Percentiles rank a stretch among this genome's conserved stretches.
phyloP scores from a whole-genome alignment of 116 monocot genomes.

The Cymodocea nodosa region DNA sequence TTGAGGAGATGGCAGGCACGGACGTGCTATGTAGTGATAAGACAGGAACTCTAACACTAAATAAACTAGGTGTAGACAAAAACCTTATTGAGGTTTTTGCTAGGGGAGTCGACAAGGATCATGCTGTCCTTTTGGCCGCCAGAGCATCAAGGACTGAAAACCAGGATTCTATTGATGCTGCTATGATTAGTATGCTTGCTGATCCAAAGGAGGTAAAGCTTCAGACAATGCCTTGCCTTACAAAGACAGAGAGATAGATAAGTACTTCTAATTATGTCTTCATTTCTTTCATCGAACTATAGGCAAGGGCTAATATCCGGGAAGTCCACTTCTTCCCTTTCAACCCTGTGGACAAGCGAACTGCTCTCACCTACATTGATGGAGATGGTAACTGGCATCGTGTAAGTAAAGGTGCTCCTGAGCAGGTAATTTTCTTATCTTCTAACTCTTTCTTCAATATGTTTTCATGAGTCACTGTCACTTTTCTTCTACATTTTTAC shows the following conservation, averaged over 20 bases:
- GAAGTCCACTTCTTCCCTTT: slow-evolving; percentile 22
- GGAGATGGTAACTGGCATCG: slow-evolving; percentile 40
- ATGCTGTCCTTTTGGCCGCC: slow-evolving; percentile 66
- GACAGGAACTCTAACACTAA: slow-evolving; percentile 69
- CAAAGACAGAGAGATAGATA: no score
- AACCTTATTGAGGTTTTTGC: slow-evolving; percentile 52
- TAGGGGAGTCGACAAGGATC: no score
- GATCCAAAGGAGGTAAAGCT: slow-evolving; percentile 90
- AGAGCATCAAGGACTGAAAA: slow-evolving; percentile 74
- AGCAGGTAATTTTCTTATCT: no score
- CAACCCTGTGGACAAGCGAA: slow-evolving; percentile 41
- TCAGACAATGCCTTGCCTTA: no score
- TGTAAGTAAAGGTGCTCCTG: slow-evolving; percentile 46
- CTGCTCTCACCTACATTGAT: slow-evolving; percentile 57
- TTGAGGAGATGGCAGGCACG: slow-evolving; percentile 89
- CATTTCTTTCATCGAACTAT: no score
- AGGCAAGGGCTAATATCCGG: slow-evolving; percentile 15
- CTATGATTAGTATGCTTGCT: slow-evolving; percentile 82
- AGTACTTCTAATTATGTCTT: no score
- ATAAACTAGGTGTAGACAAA: slow-evolving; percentile 65
- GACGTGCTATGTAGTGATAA: slow-evolving; percentile 85
- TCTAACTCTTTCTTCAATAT: no score
- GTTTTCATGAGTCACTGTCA: no score
- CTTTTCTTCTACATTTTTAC: no score
- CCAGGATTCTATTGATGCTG: slow-evolving; percentile 89